Base-by-base conservation (phyloP, 139 green algal genomes). In the Chlorella sp. region DNA sequence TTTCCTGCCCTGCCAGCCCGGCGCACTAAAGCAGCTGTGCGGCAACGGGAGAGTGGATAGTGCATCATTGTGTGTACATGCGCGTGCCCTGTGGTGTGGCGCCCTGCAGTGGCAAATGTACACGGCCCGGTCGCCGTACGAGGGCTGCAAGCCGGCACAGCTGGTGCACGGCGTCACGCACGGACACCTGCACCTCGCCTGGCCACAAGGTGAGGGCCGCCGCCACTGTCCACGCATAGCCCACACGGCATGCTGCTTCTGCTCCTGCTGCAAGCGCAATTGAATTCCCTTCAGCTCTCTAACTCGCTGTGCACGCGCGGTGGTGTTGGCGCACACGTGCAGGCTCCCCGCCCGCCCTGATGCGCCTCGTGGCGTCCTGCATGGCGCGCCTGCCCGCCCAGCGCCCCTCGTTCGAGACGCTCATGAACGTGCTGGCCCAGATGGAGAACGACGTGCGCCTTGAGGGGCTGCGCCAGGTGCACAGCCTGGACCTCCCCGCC, bases 51-150 rank as follows among this genome's bases (percentile, higher is more conserved):
- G n/a, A n/a, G n/a, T n/a, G n/a, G n/a, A n/a, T n/a, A n/a, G n/a
- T n/a, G n/a, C n/a, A n/a, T n/a, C n/a, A n/a, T n/a, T n/a, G n/a
- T n/a, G n/a, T n/a, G n/a, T n/a, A n/a, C n/a, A n/a, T n/a, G n/a
- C n/a, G n/a, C n/a, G n/a, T n/a, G n/a, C n/a, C n/a, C n/a, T n/a
- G n/a, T n/a, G n/a, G n/a, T n/a, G n/a, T n/a, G n/a, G n/a, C n/a
- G n/a, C n/a, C 1, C 33, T 51, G 66, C 66, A 62, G 35, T 71
- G 74, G 74, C 62, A 80, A 60, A 80, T 80, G 74, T 71, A 75
- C 60, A 72, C 72, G 35, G 74, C 62, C 1, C 31, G 30, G 42
- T 68, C 55, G 55, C 74, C 74, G 3, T 74, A 75, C 42, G 68
- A 80, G 61, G 68, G 74, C 17, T 49, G 63, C 31, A 63, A 63